Conservation (phyloP, 371 early-diverging fungal genomes). For the Actinomucor elegans region DNA sequence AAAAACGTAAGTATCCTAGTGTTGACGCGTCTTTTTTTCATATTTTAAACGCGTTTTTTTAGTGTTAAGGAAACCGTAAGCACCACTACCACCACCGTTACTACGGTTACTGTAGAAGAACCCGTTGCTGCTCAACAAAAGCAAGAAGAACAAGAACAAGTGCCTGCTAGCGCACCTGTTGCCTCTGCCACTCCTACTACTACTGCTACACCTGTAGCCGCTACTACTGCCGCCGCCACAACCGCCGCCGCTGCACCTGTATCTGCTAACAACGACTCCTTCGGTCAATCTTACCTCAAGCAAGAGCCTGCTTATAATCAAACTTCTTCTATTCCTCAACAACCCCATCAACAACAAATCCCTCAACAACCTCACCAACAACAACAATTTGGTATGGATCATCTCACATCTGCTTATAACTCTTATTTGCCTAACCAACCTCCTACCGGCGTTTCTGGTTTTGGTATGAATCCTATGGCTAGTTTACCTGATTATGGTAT, state of each 20-base stretch:
- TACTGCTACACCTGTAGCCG: conserved; percentile 4
- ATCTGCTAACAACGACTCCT: not conserved
- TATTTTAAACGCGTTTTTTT: not conserved
- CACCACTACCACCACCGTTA: not conserved
- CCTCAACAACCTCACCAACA: conserved; percentile 29
- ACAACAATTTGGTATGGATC: conserved; percentile 52
- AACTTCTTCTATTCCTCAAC: conserved; percentile 21
- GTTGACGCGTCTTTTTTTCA: not conserved
- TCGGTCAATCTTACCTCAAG: conserved; percentile 12
- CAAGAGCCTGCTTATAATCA: conserved; percentile 18
- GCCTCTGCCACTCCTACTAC: conserved; percentile 9
- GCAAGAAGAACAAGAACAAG: conserved; percentile 14
- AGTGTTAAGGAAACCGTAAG: too few species aligned
- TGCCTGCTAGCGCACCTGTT: conserved; percentile 9
- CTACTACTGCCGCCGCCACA: conserved; percentile 13
- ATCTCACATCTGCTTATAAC: conserved; percentile 55
- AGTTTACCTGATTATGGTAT: conserved; percentile 56
- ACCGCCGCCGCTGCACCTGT: not conserved
- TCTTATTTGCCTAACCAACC: conserved; percentile 60
- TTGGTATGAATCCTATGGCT: conserved; percentile 73
- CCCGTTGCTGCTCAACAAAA: conserved; percentile 9
- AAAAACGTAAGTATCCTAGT: conserved; percentile 12
- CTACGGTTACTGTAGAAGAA: not conserved
- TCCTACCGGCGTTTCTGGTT: conserved; percentile 60
- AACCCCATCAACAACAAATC: conserved; percentile 23